These are phyloP conservation scores for Fomitopsis palustris DNA, from an alignment of 1,284 basidiomycete species.

Conservation along the genomic window DNA sequence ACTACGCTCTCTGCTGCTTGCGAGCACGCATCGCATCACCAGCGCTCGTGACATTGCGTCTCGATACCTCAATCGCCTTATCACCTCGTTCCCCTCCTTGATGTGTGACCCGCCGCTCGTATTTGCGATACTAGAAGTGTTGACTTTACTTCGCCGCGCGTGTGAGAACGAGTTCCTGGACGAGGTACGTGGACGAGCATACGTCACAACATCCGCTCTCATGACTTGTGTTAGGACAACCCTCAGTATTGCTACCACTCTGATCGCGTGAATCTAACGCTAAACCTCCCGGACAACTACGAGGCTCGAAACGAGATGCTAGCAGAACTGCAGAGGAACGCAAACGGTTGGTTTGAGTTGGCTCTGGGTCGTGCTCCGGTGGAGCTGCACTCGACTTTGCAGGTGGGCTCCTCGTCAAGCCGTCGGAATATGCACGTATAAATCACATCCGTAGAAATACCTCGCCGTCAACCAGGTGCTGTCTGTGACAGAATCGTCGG, in stretches of 20 bases:
- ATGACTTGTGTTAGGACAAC: constrained; percentile 64
- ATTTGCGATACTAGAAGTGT: constrained; percentile 85
- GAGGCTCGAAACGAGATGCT: constrained; percentile 84
- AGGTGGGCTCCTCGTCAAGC: constrained; percentile 45
- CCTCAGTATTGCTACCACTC: constrained; percentile 85
- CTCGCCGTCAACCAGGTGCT: constrained; percentile 70
- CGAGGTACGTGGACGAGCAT: constrained; percentile 56
- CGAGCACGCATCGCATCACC: constrained; percentile 80
- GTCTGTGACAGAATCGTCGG: constrained; percentile 68
- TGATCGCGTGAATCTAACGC: constrained; percentile 67
- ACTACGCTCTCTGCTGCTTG: constrained; percentile 73
- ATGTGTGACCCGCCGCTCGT: constrained; percentile 91
- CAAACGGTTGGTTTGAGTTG: constrained; percentile 81
- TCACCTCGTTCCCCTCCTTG: constrained; percentile 92
- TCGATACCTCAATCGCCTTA: constrained; percentile 80
- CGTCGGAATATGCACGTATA: background rate
- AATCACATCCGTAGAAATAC: constrained; percentile 61
- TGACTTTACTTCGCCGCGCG: constrained; percentile 84
- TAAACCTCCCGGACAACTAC: constrained; percentile 90
- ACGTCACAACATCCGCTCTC: background rate
- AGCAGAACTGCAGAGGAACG: constrained; percentile 67
- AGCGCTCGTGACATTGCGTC: constrained; percentile 83
- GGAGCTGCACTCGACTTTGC: constrained; percentile 89
- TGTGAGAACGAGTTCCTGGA: constrained; percentile 92
- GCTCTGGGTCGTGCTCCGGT: constrained; percentile 87